A percentile compares a stretch with the other conserved stretches of the same genome.
These are phyloP conservation scores for Tylopilus plumbeoviolaceoides DNA, from an alignment of 768 basidiomycete species.

Conservation along the genomic window DNA sequence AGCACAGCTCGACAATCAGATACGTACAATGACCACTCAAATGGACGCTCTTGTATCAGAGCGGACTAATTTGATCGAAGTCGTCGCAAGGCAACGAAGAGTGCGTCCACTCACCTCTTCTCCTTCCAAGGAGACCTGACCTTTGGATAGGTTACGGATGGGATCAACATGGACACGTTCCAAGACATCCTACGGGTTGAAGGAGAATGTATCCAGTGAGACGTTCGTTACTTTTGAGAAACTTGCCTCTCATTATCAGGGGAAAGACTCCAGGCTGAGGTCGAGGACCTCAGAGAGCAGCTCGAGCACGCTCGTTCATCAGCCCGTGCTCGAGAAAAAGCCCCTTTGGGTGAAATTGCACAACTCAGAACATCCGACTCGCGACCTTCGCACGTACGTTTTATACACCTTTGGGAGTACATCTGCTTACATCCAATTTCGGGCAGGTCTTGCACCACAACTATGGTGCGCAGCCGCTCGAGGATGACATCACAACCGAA, in stretches of 20 bases:
- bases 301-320: slow-evolving; percentile 22
- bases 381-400: slow-evolving; percentile 5
- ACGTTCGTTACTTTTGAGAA: not conserved
- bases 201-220: slow-evolving; percentile 36
- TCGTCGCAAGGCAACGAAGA: slow-evolving; percentile 20
- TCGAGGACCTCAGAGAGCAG: slow-evolving; percentile 27
- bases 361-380: slow-evolving; percentile 7
- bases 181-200: slow-evolving; percentile 28
- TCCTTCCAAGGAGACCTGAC: not conserved
- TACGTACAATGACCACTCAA: slow-evolving; percentile 32
- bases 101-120: slow-evolving; percentile 7
- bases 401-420: not conserved
- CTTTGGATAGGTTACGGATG: slow-evolving; percentile 12
- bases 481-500: slow-evolving; percentile 34
- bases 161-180: slow-evolving; percentile 16
- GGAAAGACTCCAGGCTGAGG: slow-evolving; percentile 32
- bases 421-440: not conserved
- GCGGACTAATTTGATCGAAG: slow-evolving; percentile 28
- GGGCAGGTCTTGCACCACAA: slow-evolving; percentile 5
- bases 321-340: slow-evolving; percentile 31
- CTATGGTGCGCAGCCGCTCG: slow-evolving; percentile 25
- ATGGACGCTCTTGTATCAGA: slow-evolving; percentile 39
- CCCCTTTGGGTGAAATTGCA: slow-evolving; percentile 32
- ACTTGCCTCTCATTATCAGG: not conserved
- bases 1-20: slow-evolving; percentile 34